phyloP scores from a whole-genome alignment of 805 yeast genomes.

The Candida tallmaniae region DNA sequence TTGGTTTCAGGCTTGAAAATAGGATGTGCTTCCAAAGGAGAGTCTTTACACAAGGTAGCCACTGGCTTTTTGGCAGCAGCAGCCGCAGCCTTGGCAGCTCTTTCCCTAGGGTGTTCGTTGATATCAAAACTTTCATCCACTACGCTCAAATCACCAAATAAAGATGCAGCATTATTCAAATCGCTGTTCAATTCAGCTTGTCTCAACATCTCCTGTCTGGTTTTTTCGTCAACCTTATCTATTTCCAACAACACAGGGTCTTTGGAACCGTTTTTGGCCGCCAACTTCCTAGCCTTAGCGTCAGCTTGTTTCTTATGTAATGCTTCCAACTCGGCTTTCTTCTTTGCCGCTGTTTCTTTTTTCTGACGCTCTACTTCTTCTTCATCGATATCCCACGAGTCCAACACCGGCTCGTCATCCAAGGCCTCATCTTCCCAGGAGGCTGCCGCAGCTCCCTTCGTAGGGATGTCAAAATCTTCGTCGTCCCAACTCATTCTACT shows the following conservation, averaged over 20 bases:
- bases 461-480: slow-evolving; percentile 73
- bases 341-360: slow-evolving; percentile 38
- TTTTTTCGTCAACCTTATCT: slow-evolving; percentile 65
- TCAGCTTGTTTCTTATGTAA: slow-evolving; percentile 40
- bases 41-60: slow-evolving; percentile 44
- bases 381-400: slow-evolving; percentile 83
- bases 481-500: slow-evolving; percentile 63
- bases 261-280: slow-evolving; percentile 30
- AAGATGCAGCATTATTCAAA: slow-evolving; percentile 86
- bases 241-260: slow-evolving; percentile 47
- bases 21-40: slow-evolving; percentile 74
- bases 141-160: slow-evolving; percentile 71
- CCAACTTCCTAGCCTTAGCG: slow-evolving; percentile 46
- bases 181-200: slow-evolving; percentile 83
- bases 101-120: slow-evolving; percentile 51
- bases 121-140: slow-evolving; percentile 32
- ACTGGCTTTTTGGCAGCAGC: slow-evolving; percentile 26
- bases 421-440: slow-evolving; percentile 84
- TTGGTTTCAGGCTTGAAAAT: slow-evolving; percentile 78
- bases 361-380: slow-evolving; percentile 59
- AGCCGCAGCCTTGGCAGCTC: slow-evolving; percentile 42
- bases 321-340: slow-evolving; percentile 41
- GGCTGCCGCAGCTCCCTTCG: slow-evolving; percentile 46
- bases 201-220: slow-evolving; percentile 69
- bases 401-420: slow-evolving; percentile 70